Percentiles rank a stretch among this genome's conserved stretches.
phyloP scores from a whole-genome alignment of 2,329 filamentous ascomycete genomes.

The Fusarium sp. region DNA sequence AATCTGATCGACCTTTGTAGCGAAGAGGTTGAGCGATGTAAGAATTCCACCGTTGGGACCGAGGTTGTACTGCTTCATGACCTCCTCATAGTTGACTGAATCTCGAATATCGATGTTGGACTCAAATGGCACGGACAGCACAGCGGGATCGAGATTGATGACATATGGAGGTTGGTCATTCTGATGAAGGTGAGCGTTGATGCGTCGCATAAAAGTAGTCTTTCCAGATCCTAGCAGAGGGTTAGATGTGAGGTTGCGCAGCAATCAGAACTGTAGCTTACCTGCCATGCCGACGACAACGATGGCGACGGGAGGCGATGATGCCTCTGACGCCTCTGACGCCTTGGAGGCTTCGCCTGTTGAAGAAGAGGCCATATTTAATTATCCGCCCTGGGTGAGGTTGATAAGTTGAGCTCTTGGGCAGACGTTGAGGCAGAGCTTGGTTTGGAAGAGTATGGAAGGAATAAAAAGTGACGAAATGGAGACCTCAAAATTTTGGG shows the following conservation, averaged over 20 bases:
- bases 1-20: constrained; percentile 98
- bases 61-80: constrained; percentile 99
- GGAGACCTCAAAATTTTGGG: constrained; percentile 44
- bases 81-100: constrained; percentile 98
- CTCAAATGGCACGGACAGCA: constrained; percentile 92
- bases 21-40: constrained; percentile 95
- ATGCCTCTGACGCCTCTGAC: not conserved
- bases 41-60: constrained; percentile 97
- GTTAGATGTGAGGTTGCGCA: constrained; percentile 7
- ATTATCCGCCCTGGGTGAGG: not conserved
- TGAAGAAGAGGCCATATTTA: constrained; percentile 52
- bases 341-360: constrained; percentile 46
- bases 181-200: constrained; percentile 91
- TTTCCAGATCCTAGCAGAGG: constrained; percentile 81
- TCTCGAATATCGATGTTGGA: constrained; percentile 99
- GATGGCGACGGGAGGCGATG: constrained; percentile 76
- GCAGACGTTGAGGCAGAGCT: not conserved
- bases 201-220: constrained; percentile 99
- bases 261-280: constrained; percentile 52
- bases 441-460: constrained; percentile 3
- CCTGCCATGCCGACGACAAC: constrained; percentile 98
- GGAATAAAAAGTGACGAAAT: constrained; percentile 40
- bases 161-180: constrained; percentile 89
- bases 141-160: constrained; percentile 96
- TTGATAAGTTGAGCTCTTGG: not conserved